Evolutionary conservation across 2,329 filamentous ascomycete genomes (phyloP).

Genomic region (Pleoardoris graminearum): DNA sequence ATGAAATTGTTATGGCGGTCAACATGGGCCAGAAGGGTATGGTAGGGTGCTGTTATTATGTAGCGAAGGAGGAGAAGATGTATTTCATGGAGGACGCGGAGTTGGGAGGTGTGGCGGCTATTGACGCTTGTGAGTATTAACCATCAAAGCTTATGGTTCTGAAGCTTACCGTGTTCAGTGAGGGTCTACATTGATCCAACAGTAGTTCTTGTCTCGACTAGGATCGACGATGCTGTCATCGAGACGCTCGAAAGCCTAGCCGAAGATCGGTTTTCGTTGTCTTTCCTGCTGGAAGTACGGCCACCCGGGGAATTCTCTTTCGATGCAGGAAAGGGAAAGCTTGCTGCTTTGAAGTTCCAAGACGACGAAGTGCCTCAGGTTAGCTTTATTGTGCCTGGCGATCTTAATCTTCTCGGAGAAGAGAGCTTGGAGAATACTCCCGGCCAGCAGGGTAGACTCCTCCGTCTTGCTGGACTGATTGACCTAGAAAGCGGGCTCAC

Average conservation of each 20-base stretch:
- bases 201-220: slow-evolving; percentile 60
- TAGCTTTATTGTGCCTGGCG: slow-evolving; percentile 65
- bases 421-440: slow-evolving; percentile 53
- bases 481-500: slow-evolving; percentile 75
- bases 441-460: slow-evolving; percentile 64
- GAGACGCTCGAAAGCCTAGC: slow-evolving; percentile 45
- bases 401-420: slow-evolving; percentile 42
- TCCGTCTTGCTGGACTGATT: slow-evolving; percentile 71
- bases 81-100: slow-evolving; percentile 77
- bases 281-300: slow-evolving; percentile 68
- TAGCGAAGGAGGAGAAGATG: slow-evolving; percentile 69
- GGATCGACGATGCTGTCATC: slow-evolving; percentile 56
- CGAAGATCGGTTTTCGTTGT: slow-evolving; percentile 57
- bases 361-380: slow-evolving; percentile 53
- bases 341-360: slow-evolving; percentile 62
- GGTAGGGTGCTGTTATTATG: slow-evolving; percentile 84
- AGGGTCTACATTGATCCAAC: slow-evolving; percentile 66
- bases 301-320: slow-evolving; percentile 74
- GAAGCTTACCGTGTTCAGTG: slow-evolving; percentile 49
- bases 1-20: slow-evolving; percentile 79
- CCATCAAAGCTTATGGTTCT: not conserved
- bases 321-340: slow-evolving; percentile 66
- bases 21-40: slow-evolving; percentile 71
- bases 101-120: slow-evolving; percentile 66
- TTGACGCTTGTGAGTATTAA: slow-evolving; percentile 49